Evolutionary conservation across 495 filamentous ascomycete genomes (phyloP), one percentile per base, ranked within the genome.

Genomic region (Alectoria sarmentosa): DNA sequence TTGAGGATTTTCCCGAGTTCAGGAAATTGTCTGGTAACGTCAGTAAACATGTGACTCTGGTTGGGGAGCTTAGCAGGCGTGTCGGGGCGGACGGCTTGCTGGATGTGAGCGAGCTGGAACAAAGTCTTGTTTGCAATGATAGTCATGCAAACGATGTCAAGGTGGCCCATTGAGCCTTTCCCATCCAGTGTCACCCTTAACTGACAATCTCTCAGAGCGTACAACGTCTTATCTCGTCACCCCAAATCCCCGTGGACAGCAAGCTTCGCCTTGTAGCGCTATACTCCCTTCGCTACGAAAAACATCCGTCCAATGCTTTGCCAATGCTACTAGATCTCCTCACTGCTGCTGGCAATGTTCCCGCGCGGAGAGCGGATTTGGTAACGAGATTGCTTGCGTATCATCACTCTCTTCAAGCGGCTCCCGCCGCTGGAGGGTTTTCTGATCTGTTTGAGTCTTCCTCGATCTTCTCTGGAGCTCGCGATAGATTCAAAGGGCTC

Each of bases 1-100:
- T 98, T 62, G 94, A 98, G 73, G 94, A 98, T 70, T 98, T 96
- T 71, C 94, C 94, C 26, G 94, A 98, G 70, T 98, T 98, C 76
- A 83, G 94, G 44, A 92, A 96, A 70, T 87, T 98, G 1, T 96
- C 95, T 10, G 92, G 94, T 19, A 98, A 98, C 70, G 94, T 98
- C 57, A 96, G 90, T 80, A 98, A 98, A 70, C 94, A 98, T 75
- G 95, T 98, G 62, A 96, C 94, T 6, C 77, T 98, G 54, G 94
- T 98, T 36, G 89, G 91, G 3, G 94, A 98, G 73, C 84, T 98
- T 32, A 96, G 91, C 74, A 79, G 93, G 44, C 84, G 88, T 48
- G 92, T 98, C 26, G 90, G 86, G 5, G 86, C 86, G 62, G 90
- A 98, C 46, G 88, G 83, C 66, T 77, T 98, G 11, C 80, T 98